phyloP scores from a whole-genome alignment of 1,284 basidiomycete species.

The Ustilago vetiveriae region DNA sequence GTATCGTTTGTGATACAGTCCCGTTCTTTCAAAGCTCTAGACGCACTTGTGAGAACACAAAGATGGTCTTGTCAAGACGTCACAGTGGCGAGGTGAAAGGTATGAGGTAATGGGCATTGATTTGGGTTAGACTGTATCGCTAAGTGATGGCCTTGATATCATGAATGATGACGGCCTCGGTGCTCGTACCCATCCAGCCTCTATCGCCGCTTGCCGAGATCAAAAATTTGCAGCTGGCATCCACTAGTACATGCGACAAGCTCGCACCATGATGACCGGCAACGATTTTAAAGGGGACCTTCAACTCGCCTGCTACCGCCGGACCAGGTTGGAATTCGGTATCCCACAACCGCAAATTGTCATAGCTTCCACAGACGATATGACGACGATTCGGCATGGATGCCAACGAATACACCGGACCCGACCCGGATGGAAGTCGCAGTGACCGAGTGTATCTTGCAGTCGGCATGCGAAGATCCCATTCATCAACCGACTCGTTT shows the following conservation, averaged over 20 bases:
- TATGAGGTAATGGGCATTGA: too few relatives aligned
- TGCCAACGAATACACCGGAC: constrained; percentile 87
- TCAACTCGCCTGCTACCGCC: constrained; percentile 72
- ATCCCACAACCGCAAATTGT: constrained; percentile 95
- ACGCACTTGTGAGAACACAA: too few relatives aligned
- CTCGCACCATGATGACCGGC: constrained; percentile 95
- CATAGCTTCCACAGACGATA: constrained; percentile 87
- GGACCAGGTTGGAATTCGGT: constrained; percentile 72
- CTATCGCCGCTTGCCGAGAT: constrained; percentile 92
- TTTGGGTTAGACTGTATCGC: too few relatives aligned
- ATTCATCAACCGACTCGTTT: constrained; percentile 90
- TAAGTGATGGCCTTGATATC: constrained; percentile 49
- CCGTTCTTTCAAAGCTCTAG: too few relatives aligned
- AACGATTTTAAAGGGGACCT: constrained; percentile 83
- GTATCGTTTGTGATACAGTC: too few relatives aligned
- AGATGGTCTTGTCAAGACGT: too few relatives aligned
- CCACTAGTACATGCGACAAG: constrained; percentile 87
- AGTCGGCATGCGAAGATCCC: constrained; percentile 75
- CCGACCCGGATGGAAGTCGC: constrained; percentile 86
- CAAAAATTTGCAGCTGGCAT: constrained; percentile 83
- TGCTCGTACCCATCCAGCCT: constrained; percentile 76
- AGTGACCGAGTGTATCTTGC: constrained; percentile 76
- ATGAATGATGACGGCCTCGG: constrained; percentile 61
- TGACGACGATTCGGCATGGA: constrained; percentile 89
- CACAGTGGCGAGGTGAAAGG: too few relatives aligned